Percentiles rank a stretch among this genome's conserved stretches.
Conservation (phyloP, 192 early-diverging fungal species). For the Gryganskiella cystojenkinii region DNA sequence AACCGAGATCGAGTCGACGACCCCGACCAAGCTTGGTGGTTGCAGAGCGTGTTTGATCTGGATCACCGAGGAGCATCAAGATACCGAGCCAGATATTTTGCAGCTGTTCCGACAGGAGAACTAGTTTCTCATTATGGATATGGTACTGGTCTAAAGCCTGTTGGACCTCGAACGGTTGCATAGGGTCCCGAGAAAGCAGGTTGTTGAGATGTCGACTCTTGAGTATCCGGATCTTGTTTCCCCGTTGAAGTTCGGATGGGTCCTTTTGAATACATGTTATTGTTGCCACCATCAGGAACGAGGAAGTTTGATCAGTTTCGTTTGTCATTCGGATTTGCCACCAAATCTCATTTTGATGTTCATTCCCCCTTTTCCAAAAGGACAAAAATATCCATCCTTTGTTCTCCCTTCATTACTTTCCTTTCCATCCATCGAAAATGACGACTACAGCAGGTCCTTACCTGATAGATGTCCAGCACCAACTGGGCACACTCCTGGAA, state of each 20-base stretch:
- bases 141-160: not conserved
- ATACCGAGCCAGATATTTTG: slow-evolving; percentile 34
- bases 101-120: slow-evolving; percentile 2
- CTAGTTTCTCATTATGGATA: slow-evolving; percentile 15
- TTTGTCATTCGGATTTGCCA: not conserved
- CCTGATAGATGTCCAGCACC: slow-evolving; percentile 32
- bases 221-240: slow-evolving; percentile 16
- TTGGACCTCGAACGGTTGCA: not conserved
- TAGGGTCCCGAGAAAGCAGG: slow-evolving; percentile 9
- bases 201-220: slow-evolving; percentile 31
- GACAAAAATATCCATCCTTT: not conserved
- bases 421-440: not conserved
- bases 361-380: not conserved
- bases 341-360: too few relatives aligned
- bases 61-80: slow-evolving; percentile 7
- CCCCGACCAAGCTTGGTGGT: not conserved
- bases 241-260: slow-evolving; percentile 13
- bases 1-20: slow-evolving; percentile 6
- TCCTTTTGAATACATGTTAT: slow-evolving; percentile 14
- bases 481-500: slow-evolving; percentile 35
- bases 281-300: not conserved
- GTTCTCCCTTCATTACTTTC: not conserved
- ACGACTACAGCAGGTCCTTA: not conserved
- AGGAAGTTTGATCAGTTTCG: not conserved
- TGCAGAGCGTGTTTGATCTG: not conserved